Evolutionary conservation across 1,284 basidiomycete genomes (phyloP).

Genomic region (Ustilago sp.): DNA sequence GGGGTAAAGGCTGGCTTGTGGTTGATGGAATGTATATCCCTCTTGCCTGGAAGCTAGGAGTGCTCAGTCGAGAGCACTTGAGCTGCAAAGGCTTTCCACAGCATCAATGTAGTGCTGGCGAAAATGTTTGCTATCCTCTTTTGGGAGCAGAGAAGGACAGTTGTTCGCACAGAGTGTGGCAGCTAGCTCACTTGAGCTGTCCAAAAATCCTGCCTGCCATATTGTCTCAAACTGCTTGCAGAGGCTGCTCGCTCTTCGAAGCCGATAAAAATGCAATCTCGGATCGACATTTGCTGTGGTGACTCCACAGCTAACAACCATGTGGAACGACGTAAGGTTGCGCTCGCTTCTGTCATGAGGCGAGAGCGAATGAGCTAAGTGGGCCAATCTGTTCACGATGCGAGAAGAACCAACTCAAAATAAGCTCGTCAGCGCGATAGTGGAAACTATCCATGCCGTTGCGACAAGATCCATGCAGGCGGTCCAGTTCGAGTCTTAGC

Average conservation of each 20-base stretch:
- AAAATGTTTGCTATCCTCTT: not conserved
- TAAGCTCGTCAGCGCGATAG: slow-evolving; percentile 1
- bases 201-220: not conserved
- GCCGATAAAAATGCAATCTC: not conserved
- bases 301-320: not conserved
- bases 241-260: not conserved
- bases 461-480: not conserved
- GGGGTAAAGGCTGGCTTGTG: too few relatives aligned
- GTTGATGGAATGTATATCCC: too few relatives aligned
- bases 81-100: too few relatives aligned
- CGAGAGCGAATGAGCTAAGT: not conserved
- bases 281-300: not conserved
- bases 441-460: not conserved
- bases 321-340: not conserved
- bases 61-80: too few relatives aligned
- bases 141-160: not conserved
- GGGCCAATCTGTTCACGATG: not conserved
- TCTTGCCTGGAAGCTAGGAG: too few relatives aligned
- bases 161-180: not conserved
- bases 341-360: slow-evolving; percentile 1
- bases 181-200: not conserved
- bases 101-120: too few relatives aligned
- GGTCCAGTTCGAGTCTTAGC: not conserved
- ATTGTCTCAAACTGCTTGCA: not conserved
- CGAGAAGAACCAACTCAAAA: slow-evolving; percentile 5